phyloP scores from a whole-genome alignment of 805 yeast genomes.

The Danielia oregonensis region DNA sequence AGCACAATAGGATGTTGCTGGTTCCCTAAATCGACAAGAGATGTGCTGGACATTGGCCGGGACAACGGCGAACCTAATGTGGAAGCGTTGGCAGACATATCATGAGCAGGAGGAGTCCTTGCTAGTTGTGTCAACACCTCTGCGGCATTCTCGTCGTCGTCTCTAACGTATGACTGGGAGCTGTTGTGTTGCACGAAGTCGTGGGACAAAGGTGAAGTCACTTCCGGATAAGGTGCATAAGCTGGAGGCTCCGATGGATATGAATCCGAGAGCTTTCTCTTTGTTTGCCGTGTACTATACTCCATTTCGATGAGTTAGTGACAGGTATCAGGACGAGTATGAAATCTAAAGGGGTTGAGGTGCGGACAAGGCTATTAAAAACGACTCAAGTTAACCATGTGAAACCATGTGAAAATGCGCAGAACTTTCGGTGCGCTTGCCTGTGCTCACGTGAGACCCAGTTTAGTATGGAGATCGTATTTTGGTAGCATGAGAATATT shows the following conservation, averaged over 20 bases:
- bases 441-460: too few relatives aligned
- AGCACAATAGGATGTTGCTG: conserved; percentile 38
- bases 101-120: conserved; percentile 17
- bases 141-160: conserved; percentile 37
- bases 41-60: conserved; percentile 10
- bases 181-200: background rate
- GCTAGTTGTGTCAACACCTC: conserved; percentile 39
- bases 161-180: conserved; percentile 5
- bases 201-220: background rate
- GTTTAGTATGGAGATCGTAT: too few relatives aligned
- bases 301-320: background rate
- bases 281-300: background rate
- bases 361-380: too few relatives aligned
- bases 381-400: background rate
- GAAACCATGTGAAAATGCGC: background rate
- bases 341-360: too few relatives aligned
- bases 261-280: background rate
- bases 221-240: background rate
- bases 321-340: too few relatives aligned
- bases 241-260: background rate
- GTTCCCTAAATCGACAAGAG: conserved; percentile 11
- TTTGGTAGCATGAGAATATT: too few relatives aligned
- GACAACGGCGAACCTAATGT: conserved; percentile 12
- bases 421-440: too few relatives aligned
- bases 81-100: conserved; percentile 5